Percentiles rank a stretch among this genome's conserved stretches.
Evolutionary conservation across 306 rosid species (phyloP).

Genomic region (Acacia crassicarpa): DNA sequence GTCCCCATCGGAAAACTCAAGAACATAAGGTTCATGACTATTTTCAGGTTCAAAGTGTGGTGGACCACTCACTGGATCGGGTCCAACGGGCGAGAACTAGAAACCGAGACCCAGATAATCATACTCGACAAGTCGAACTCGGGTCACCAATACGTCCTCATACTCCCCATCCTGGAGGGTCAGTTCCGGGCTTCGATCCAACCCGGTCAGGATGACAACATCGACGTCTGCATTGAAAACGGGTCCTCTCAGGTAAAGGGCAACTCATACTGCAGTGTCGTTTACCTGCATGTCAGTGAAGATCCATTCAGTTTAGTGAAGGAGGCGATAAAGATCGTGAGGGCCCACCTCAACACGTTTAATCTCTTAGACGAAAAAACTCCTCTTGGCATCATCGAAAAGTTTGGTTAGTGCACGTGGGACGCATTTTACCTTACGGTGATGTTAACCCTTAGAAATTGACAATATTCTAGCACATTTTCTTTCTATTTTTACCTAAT

Average conservation of each 20-base stretch:
- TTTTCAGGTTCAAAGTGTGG: slow-evolving; percentile 96
- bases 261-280: slow-evolving; percentile 33
- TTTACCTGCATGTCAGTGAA: slow-evolving; percentile 64
- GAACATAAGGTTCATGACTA: slow-evolving; percentile 66
- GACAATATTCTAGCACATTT: too few relatives aligned
- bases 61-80: slow-evolving; percentile 99
- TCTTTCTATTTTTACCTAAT: too few relatives aligned
- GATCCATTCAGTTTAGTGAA: slow-evolving; percentile 66
- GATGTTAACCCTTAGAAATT: too few relatives aligned
- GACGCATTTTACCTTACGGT: slow-evolving; percentile 92
- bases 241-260: slow-evolving; percentile 49
- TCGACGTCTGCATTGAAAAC: slow-evolving; percentile 75
- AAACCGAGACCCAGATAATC: slow-evolving; percentile 79
- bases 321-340: slow-evolving; percentile 63
- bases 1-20: slow-evolving; percentile 66
- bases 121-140: slow-evolving; percentile 51
- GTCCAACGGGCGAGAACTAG: slow-evolving; percentile 78
- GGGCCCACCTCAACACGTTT: slow-evolving; percentile 68
- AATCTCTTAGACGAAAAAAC: slow-evolving; percentile 73
- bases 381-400: slow-evolving; percentile 75
- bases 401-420: slow-evolving; percentile 99
- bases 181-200: slow-evolving; percentile 67
- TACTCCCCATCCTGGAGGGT: slow-evolving; percentile 73
- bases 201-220: slow-evolving; percentile 46
- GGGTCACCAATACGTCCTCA: slow-evolving; percentile 65